A percentile compares a stretch with the other conserved stretches of the same genome.
Conservation (phyloP, 148 eudicot genomes). For the Camellia granthamiana region DNA sequence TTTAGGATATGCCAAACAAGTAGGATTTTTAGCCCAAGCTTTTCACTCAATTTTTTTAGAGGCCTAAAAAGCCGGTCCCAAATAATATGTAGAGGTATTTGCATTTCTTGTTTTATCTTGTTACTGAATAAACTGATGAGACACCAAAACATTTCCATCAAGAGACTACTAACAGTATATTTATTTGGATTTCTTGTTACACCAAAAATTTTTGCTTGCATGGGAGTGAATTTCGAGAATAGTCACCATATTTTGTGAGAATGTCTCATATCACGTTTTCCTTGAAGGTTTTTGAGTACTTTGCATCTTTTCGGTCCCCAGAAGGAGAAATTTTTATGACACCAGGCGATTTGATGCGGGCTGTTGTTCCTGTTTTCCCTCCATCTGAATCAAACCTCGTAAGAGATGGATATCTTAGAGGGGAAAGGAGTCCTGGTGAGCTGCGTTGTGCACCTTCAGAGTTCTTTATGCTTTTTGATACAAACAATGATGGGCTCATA, state of each 20-base stretch:
- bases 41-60: neutral
- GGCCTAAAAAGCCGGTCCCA: neutral
- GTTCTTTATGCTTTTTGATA: slow-evolving; percentile 64
- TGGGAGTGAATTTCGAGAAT: neutral
- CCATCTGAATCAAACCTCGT: slow-evolving; percentile 60
- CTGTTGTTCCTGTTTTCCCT: slow-evolving; percentile 69
- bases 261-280: slow-evolving; percentile 9
- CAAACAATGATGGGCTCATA: slow-evolving; percentile 59
- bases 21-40: no score
- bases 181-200: no score
- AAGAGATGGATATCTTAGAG: slow-evolving; percentile 57
- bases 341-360: slow-evolving; percentile 72
- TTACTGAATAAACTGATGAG: neutral
- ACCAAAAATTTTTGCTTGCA: neutral
- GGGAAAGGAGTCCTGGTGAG: slow-evolving; percentile 58
- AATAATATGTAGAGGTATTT: neutral
- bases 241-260: neutral
- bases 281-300: slow-evolving; percentile 61
- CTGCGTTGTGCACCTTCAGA: slow-evolving; percentile 52
- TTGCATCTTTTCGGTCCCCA: slow-evolving; percentile 41
- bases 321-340: slow-evolving; percentile 60
- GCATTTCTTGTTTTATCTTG: neutral
- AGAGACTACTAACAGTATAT: neutral
- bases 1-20: no score
- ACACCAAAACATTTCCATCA: neutral